Percentiles rank a stretch among this genome's conserved stretches.
phyloP scores from a whole-genome alignment of 257 asterid species.

The Gentiana dahurica region DNA sequence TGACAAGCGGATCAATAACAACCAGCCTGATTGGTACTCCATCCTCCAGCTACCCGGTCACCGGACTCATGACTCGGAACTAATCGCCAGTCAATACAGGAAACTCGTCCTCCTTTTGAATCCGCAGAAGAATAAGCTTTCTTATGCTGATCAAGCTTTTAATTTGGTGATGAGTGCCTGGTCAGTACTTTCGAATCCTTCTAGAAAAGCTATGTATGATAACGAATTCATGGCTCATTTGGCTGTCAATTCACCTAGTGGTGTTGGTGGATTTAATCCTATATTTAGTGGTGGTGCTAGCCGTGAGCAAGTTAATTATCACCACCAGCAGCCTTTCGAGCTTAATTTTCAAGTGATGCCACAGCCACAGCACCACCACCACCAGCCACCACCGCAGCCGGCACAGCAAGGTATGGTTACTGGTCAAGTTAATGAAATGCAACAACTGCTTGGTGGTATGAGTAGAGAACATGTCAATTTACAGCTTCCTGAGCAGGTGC shows the following conservation, averaged over 20 bases:
- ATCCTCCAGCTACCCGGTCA: constrained; percentile 60
- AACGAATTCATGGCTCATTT: constrained; percentile 33
- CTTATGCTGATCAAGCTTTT: constrained; percentile 79
- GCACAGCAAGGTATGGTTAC: constrained; percentile 5
- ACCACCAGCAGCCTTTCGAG: constrained; percentile 11
- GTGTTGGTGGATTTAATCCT: constrained; percentile 11
- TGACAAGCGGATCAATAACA: constrained; percentile 58
- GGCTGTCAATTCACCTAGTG: constrained; percentile 10
- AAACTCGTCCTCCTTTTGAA: constrained; percentile 45
- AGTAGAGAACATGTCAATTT: constrained; percentile 1
- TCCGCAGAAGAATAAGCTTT: constrained; percentile 64
- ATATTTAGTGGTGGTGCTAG: constrained; percentile 3
- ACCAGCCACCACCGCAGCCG: constrained; percentile 7
- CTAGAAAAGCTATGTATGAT: constrained; percentile 55
- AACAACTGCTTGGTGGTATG: too few species aligned
- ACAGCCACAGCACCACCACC: constrained; percentile 6
- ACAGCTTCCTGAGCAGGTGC: too few species aligned
- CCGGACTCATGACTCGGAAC: constrained; percentile 50
- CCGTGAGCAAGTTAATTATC: constrained; percentile 13
- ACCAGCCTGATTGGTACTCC: constrained; percentile 63
- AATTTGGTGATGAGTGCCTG: constrained; percentile 69
- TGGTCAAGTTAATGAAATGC: too few species aligned
- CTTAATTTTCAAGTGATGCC: constrained; percentile 10
- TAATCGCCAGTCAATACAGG: constrained; percentile 56
- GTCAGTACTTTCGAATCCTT: constrained; percentile 65